A percentile compares a stretch with the other conserved stretches of the same genome.
These are phyloP conservation scores for Colletotrichum liriopes DNA, from an alignment of 2,329 filamentous ascomycete genomes.

Conservation along the genomic window DNA sequence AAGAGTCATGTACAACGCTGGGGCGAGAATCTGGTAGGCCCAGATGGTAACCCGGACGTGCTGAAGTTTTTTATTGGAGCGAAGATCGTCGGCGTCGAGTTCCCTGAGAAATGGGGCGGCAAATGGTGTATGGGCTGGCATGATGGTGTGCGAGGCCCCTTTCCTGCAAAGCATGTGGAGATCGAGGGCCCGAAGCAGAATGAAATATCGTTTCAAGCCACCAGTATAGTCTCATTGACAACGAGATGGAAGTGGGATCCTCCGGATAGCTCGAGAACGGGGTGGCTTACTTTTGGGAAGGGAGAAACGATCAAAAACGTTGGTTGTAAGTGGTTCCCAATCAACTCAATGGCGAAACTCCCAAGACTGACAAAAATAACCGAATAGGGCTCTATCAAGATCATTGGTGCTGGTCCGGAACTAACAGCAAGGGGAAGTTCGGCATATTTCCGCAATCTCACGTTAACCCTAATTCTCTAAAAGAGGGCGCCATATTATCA, in stretches of 20 bases:
- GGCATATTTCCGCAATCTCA: constrained; percentile 59
- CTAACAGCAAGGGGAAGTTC: constrained; percentile 55
- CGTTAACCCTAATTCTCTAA: constrained; percentile 48
- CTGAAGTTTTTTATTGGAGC: constrained; percentile 57
- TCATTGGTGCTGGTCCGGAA: constrained; percentile 61
- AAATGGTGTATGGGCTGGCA: constrained; percentile 56
- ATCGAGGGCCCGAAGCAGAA: constrained; percentile 48
- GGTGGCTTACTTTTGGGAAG: constrained; percentile 56
- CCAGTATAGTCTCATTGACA: constrained; percentile 40
- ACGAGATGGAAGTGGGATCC: constrained; percentile 53
- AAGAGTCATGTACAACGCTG: constrained; percentile 55
- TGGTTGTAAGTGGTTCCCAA: constrained; percentile 42
- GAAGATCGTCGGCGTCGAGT: constrained; percentile 52
- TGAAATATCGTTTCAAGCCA: constrained; percentile 34
- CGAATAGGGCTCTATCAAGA: constrained; percentile 51
- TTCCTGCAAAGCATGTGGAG: constrained; percentile 49
- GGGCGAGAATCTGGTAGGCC: constrained; percentile 52
- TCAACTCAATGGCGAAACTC: no score
- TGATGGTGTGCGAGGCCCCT: constrained; percentile 49
- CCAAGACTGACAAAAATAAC: background rate
- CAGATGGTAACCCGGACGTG: constrained; percentile 53
- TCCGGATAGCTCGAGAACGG: constrained; percentile 21
- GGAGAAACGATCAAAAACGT: constrained; percentile 68
- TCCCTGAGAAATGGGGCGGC: constrained; percentile 53
- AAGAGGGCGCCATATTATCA: constrained; percentile 9